Evolutionary conservation across 2,329 filamentous ascomycete species (phyloP).

Genomic region (Ascochyta fabae): DNA sequence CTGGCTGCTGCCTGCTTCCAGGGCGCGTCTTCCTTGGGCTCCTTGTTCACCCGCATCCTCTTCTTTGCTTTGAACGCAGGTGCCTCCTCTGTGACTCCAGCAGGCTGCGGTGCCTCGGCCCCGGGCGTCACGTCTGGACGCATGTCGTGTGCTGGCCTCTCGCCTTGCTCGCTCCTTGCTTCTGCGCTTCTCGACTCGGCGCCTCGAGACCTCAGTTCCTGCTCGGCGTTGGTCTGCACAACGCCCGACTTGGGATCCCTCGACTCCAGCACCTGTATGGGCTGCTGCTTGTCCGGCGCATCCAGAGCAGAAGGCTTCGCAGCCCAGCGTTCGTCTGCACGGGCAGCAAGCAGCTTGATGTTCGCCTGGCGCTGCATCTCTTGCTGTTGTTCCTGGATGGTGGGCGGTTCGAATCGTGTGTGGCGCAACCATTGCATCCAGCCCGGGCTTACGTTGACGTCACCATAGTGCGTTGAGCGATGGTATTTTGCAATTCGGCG

Average conservation of each 20-base stretch:
- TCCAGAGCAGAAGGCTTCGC: constrained; percentile 65
- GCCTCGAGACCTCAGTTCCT: constrained; percentile 27
- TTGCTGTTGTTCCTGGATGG: constrained; percentile 63
- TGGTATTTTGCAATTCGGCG: constrained; percentile 66
- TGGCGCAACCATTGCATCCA: constrained; percentile 74
- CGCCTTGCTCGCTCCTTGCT: constrained; percentile 6
- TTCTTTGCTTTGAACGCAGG: constrained; percentile 18
- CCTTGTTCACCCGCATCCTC: constrained; percentile 32
- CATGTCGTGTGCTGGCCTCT: constrained; percentile 9
- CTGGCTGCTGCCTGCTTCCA: constrained; percentile 50
- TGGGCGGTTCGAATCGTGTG: constrained; percentile 62
- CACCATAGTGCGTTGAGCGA: constrained; percentile 60
- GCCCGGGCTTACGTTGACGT: constrained; percentile 67
- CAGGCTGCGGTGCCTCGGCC: constrained; percentile 29
- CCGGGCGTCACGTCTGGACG: constrained; percentile 6
- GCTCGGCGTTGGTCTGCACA: constrained; percentile 40
- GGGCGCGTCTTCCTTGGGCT: constrained; percentile 45
- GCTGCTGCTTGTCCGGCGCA: constrained; percentile 58
- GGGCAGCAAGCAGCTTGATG: constrained; percentile 64
- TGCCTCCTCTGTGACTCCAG: constrained; percentile 12
- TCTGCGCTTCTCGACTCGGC: constrained; percentile 24
- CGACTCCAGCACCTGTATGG: constrained; percentile 53
- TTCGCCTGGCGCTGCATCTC: constrained; percentile 63
- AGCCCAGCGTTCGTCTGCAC: constrained; percentile 68
- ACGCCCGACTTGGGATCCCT: constrained; percentile 52